Evolutionary conservation across 345 rosid species (phyloP).

Genomic region (Hirschfeldia incana): DNA sequence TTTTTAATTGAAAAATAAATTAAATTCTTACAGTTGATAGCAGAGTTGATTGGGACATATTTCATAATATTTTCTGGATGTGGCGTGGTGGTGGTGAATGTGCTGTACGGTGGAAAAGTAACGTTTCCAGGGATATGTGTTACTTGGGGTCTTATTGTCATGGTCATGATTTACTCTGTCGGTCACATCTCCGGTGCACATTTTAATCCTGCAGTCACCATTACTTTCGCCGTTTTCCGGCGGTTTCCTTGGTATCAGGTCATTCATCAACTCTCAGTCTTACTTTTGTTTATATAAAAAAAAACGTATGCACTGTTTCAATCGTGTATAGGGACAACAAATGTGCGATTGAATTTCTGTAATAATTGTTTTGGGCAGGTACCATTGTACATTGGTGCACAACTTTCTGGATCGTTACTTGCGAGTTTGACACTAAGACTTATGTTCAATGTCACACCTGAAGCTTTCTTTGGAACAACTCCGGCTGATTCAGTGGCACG

Average conservation of each 20-base stretch:
- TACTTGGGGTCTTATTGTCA: constrained; percentile 71
- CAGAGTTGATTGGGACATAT: constrained; percentile 69
- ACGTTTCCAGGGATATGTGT: constrained; percentile 69
- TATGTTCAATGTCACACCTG: constrained; percentile 48
- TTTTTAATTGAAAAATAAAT: background rate
- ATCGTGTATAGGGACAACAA: background rate
- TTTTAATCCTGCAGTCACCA: constrained; percentile 75
- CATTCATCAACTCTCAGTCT: background rate
- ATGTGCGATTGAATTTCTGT: background rate
- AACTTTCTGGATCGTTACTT: constrained; percentile 55
- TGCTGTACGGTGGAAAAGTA: constrained; percentile 49
- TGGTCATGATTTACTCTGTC: constrained; percentile 68
- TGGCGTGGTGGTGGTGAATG: constrained; percentile 63
- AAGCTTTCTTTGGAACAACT: constrained; percentile 57
- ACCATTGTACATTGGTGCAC: constrained; percentile 43
- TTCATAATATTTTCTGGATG: constrained; percentile 76
- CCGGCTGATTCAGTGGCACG: constrained; percentile 55
- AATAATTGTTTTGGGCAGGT: background rate
- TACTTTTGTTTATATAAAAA: too few species aligned
- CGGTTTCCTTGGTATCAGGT: constrained; percentile 59
- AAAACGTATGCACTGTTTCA: too few species aligned
- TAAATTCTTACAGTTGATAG: constrained; percentile 47
- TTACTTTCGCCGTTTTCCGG: constrained; percentile 57
- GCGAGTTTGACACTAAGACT: constrained; percentile 54
- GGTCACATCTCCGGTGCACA: constrained; percentile 92